These are phyloP conservation scores for Macrophomina phaseolina DNA, from an alignment of 2,329 filamentous ascomycete genomes.

Conservation along the genomic window DNA sequence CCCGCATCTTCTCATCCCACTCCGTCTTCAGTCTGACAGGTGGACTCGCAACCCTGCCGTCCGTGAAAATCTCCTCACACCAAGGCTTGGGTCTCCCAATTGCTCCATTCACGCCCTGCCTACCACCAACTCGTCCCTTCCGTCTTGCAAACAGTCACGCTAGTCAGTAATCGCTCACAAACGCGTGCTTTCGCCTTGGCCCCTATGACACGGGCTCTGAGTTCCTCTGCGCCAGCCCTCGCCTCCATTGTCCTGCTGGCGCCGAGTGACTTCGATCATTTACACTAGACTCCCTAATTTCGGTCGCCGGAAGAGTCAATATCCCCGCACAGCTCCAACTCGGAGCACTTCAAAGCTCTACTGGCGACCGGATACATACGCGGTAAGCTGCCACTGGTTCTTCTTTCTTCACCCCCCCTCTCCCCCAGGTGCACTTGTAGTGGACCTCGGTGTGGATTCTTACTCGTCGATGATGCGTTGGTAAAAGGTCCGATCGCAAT, in stretches of 20 bases:
- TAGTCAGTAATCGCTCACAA: constrained; percentile 13
- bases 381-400: constrained; percentile 4
- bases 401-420: not conserved
- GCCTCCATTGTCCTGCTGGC: not conserved
- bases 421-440: not conserved
- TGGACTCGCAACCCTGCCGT: constrained; percentile 1
- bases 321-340: not conserved
- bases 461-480: constrained; percentile 22
- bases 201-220: not conserved
- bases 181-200: not conserved
- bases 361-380: not conserved
- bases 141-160: constrained; percentile 5
- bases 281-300: not conserved
- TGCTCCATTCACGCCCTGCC: not conserved
- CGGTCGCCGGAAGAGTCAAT: constrained; percentile 19
- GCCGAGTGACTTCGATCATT: not conserved
- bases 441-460: not conserved
- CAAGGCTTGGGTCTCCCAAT: not conserved
- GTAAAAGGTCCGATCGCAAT: constrained; percentile 28
- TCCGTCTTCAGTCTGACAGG: not conserved
- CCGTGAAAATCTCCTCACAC: not conserved
- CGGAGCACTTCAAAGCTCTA: constrained; percentile 14
- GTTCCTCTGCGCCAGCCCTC: not conserved
- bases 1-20: not conserved
- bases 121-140: not conserved